Evolutionary conservation across 495 filamentous ascomycete species (phyloP), one percentile per base, ranked within the genome.

Genomic region (Cenococcum geophilum): DNA sequence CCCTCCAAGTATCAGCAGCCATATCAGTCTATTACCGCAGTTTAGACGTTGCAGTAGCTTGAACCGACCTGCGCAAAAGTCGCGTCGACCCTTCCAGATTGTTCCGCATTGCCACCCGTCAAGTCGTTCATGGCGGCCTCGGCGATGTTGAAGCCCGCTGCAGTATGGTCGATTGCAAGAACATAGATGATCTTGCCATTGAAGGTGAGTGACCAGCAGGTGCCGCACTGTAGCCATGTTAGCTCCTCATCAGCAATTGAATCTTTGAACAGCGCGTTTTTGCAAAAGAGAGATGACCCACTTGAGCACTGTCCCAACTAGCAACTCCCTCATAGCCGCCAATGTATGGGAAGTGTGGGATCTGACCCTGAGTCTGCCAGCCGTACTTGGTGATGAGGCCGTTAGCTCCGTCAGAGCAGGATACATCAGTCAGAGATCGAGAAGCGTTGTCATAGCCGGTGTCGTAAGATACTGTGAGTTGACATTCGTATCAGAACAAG

Each of bases 161-260:
- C 75, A 10, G 82, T 77, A 56, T 83, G 75, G 74, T 92, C 89
- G 60, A 92, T 77, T 23, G 82, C 89, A 11, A 83, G 75, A 9
- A 92, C 73, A 67, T 84, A 79, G 74, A 92, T 79, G 20, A 77
- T 83, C 57, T 76, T 73, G 65, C 80, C 78, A 22, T 76, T 71
- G 71, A 81, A 92, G 14, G 76, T 78, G 50, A 89, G 72, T 49
- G 73, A 56, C 75, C 84, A 92, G 79, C 88, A 92, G 10, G 80
- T 81, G 57, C 89, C 88, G 74, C 89, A 92, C 63, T 69, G 55
- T 23, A 49, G 10, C 32, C n/a, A 54, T 23, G 47, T 60, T 60
- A 59, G 53, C 20, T n/a, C n/a, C 27, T 51, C 11, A 18, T 45
- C 11, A 45, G 48, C 3, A 16, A 51, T 23, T 51, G 48, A 22